Evolutionary conservation across 345 rosid species (phyloP).

Genomic region (Arabidopsis thaliana): DNA sequence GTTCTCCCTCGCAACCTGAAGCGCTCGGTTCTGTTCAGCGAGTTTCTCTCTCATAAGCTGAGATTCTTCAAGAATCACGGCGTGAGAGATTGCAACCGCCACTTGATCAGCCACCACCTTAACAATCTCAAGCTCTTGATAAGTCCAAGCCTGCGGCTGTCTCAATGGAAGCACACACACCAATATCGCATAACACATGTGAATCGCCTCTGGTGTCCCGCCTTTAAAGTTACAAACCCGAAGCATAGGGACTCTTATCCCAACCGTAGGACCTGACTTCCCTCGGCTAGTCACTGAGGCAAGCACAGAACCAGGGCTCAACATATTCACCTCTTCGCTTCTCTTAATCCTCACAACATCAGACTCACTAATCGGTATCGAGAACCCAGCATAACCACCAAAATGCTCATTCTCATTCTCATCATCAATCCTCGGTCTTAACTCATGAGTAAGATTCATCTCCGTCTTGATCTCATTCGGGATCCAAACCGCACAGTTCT

Average conservation of each 20-base stretch:
- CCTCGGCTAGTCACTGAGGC: slow-evolving; percentile 65
- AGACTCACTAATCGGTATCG: slow-evolving; percentile 67
- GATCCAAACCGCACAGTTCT: slow-evolving; percentile 95
- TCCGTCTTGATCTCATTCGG: slow-evolving; percentile 70
- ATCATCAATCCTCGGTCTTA: slow-evolving; percentile 53
- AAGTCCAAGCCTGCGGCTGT: slow-evolving; percentile 64
- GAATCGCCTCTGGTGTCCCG: slow-evolving; percentile 79
- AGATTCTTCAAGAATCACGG: slow-evolving; percentile 92
- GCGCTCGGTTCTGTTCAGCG: slow-evolving; percentile 77
- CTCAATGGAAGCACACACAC: slow-evolving; percentile 82
- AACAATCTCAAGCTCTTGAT: slow-evolving; percentile 80
- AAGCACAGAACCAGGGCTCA: slow-evolving; percentile 60
- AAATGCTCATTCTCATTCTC: slow-evolving; percentile 8
- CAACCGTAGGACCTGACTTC: slow-evolving; percentile 77
- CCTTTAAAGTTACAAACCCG: slow-evolving; percentile 85
- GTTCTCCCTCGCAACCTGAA: slow-evolving; percentile 68
- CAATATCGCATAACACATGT: slow-evolving; percentile 77
- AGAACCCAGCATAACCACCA: slow-evolving; percentile 23
- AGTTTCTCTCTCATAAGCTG: slow-evolving; percentile 87
- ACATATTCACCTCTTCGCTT: slow-evolving; percentile 67
- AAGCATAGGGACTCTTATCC: slow-evolving; percentile 94
- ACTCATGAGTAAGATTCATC: slow-evolving; percentile 75
- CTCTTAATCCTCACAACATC: slow-evolving; percentile 74
- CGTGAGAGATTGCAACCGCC: slow-evolving; percentile 94
- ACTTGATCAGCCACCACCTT: slow-evolving; percentile 97